A percentile compares a stretch with the other conserved stretches of the same genome.
Evolutionary conservation across 2,329 filamentous ascomycete genomes (phyloP).

Genomic region (Aspergillus terreus): DNA sequence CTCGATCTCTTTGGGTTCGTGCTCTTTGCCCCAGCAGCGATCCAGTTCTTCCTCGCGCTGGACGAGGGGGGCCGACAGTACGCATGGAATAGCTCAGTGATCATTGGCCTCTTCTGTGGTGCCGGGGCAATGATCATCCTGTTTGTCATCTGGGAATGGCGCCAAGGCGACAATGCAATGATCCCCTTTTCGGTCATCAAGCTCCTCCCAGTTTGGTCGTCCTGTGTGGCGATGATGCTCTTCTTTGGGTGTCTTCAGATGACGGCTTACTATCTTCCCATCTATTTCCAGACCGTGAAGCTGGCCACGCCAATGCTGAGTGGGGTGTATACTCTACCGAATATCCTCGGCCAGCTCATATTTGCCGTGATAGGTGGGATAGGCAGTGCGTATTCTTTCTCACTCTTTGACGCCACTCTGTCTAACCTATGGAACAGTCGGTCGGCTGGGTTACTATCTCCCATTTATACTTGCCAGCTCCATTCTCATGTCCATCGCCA

Average conservation of each 20-base stretch:
- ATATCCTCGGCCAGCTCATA: slow-evolving; percentile 30
- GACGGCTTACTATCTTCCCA: slow-evolving; percentile 44
- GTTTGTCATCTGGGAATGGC: slow-evolving; percentile 13
- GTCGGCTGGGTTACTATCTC: slow-evolving; percentile 31
- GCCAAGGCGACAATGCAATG: slow-evolving; percentile 12
- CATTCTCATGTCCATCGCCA: slow-evolving; percentile 29
- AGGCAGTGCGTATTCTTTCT: slow-evolving; percentile 20
- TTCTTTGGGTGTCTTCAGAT: slow-evolving; percentile 26
- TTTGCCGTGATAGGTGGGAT: slow-evolving; percentile 31
- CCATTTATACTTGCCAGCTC: slow-evolving; percentile 30
- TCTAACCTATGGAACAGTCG: slow-evolving; percentile 13
- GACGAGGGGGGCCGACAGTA: slow-evolving; percentile 56
- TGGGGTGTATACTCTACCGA: slow-evolving; percentile 24
- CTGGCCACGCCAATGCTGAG: slow-evolving; percentile 23
- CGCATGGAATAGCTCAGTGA: slow-evolving; percentile 45
- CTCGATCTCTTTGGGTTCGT: slow-evolving; percentile 50
- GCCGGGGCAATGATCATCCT: slow-evolving; percentile 9
- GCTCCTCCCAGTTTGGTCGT: slow-evolving; percentile 15
- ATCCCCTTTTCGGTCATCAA: slow-evolving; percentile 8
- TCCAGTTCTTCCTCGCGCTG: slow-evolving; percentile 54
- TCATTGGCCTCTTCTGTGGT: slow-evolving; percentile 38
- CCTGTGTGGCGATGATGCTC: slow-evolving; percentile 25
- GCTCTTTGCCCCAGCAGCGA: slow-evolving; percentile 51
- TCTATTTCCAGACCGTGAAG: slow-evolving; percentile 47
- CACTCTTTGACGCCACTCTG: not conserved